Percentiles rank a stretch among this genome's conserved stretches.
Evolutionary conservation across 257 asterid genomes (phyloP).

Genomic region (Penstemon newberryi): DNA sequence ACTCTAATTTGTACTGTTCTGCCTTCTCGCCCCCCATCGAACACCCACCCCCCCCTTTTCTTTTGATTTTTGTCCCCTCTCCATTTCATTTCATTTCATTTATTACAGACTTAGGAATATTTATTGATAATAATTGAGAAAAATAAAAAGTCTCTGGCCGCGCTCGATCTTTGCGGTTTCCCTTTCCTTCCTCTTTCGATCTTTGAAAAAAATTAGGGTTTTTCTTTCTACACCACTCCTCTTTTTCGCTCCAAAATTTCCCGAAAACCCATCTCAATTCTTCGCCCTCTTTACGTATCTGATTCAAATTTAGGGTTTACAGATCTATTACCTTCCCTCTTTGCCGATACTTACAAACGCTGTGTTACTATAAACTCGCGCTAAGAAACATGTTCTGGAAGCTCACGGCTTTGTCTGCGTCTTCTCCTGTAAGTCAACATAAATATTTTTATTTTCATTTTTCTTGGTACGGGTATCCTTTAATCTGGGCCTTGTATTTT

Average conservation of each 20-base stretch:
- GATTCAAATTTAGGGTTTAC: constrained; percentile 47
- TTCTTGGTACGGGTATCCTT: neutral
- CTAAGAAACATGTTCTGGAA: constrained; percentile 82
- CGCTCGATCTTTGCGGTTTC: too few species aligned
- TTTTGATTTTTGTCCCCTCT: too few species aligned
- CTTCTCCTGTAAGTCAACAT: constrained; percentile 79
- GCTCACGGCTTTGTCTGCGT: constrained; percentile 78
- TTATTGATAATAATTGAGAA: too few species aligned
- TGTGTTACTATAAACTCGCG: constrained; percentile 21
- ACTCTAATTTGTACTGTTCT: too few species aligned
- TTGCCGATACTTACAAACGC: neutral
- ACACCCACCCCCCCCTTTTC: too few species aligned
- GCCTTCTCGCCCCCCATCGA: too few species aligned
- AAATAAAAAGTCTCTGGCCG: too few species aligned
- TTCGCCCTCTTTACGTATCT: constrained; percentile 22
- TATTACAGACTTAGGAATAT: too few species aligned
- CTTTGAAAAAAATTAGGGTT: constrained; percentile 35
- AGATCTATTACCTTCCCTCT: constrained; percentile 47
- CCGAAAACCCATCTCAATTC: constrained; percentile 27
- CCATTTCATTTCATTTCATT: too few species aligned
- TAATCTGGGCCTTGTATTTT: constrained; percentile 12
- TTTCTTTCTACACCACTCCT: constrained; percentile 30
- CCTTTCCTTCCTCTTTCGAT: too few species aligned
- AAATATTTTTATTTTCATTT: neutral
- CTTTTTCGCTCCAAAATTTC: constrained; percentile 20